Evolutionary conservation across 768 basidiomycete genomes (phyloP).

Genomic region (Suillus decipiens): DNA sequence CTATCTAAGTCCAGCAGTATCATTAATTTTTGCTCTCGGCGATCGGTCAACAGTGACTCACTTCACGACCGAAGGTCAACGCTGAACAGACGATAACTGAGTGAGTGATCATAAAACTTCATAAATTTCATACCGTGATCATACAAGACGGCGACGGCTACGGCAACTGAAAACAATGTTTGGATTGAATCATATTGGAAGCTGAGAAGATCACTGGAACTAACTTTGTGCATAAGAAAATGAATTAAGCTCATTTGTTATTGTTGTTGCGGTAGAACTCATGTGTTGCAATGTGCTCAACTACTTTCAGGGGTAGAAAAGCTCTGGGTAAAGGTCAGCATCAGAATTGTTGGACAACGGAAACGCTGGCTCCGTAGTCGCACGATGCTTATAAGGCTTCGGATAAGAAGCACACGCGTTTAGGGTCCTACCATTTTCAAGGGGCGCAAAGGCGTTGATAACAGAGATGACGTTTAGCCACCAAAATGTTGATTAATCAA

Average conservation of each 20-base stretch:
- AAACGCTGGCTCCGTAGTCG: neutral
- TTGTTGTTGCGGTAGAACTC: neutral
- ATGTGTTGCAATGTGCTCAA: neutral
- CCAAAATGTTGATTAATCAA: neutral
- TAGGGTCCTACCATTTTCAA: neutral
- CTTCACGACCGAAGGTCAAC: constrained; percentile 31
- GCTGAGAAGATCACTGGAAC: neutral
- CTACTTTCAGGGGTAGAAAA: neutral
- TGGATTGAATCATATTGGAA: constrained; percentile 8
- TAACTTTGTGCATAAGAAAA: constrained; percentile 26
- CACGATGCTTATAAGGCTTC: neutral
- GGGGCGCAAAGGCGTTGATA: neutral
- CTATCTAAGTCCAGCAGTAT: constrained; percentile 21
- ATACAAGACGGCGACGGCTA: constrained; percentile 28
- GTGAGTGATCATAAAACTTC: neutral
- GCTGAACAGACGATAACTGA: constrained; percentile 15
- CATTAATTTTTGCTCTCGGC: neutral
- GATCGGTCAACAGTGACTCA: constrained; percentile 12
- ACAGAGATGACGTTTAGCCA: neutral
- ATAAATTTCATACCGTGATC: constrained; percentile 25
- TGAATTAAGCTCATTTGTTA: neutral
- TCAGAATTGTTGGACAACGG: neutral
- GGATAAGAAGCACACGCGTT: neutral
- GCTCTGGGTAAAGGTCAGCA: neutral
- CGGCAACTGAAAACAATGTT: constrained; percentile 25